Evolutionary conservation across 2,329 filamentous ascomycete species (phyloP).

Genomic region (Pseudogymnoascus sp.): DNA sequence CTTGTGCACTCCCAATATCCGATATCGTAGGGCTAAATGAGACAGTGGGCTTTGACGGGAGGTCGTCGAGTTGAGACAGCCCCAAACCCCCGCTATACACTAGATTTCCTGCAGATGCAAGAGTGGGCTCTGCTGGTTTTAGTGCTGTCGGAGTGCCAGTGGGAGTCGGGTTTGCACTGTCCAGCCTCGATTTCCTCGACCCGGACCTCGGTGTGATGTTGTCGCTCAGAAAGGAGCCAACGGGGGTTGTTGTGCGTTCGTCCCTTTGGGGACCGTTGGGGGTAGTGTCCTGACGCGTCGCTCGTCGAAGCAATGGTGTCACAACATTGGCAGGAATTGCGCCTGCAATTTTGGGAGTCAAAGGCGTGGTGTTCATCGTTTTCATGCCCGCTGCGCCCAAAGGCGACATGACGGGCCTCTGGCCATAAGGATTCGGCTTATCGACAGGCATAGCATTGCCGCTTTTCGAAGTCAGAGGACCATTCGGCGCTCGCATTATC

Average conservation of each 20-base stretch:
- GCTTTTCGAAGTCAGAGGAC: conserved; percentile 20
- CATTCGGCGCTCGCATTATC: conserved; percentile 37
- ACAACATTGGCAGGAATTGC: conserved; percentile 24
- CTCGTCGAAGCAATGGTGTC: conserved; percentile 37
- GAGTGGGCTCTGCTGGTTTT: not conserved
- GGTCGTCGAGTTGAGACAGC: conserved; percentile 4
- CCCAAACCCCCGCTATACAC: conserved; percentile 1
- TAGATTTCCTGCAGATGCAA: conserved; percentile 1
- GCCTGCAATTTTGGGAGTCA: conserved; percentile 51
- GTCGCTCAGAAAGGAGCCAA: conserved; percentile 49
- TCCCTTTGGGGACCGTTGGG: conserved; percentile 32
- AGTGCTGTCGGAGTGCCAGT: conserved; percentile 46
- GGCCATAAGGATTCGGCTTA: conserved; percentile 44
- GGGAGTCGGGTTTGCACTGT: conserved; percentile 62
- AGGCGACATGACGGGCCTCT: conserved; percentile 59
- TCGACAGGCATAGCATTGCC: conserved; percentile 39
- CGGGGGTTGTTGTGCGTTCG: conserved; percentile 42
- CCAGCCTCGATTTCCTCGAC: conserved; percentile 61
- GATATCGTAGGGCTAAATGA: conserved; percentile 36
- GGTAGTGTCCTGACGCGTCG: conserved; percentile 34
- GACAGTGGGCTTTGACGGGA: conserved; percentile 21
- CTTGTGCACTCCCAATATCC: conserved; percentile 20
- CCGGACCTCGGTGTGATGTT: conserved; percentile 77
- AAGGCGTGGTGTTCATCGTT: conserved; percentile 42
- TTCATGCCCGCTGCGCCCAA: conserved; percentile 56